Percentiles rank a stretch among this genome's conserved stretches.
These are phyloP conservation scores for Thelonectria discophora DNA, from an alignment of 2,329 filamentous ascomycete species.

Conservation along the genomic window DNA sequence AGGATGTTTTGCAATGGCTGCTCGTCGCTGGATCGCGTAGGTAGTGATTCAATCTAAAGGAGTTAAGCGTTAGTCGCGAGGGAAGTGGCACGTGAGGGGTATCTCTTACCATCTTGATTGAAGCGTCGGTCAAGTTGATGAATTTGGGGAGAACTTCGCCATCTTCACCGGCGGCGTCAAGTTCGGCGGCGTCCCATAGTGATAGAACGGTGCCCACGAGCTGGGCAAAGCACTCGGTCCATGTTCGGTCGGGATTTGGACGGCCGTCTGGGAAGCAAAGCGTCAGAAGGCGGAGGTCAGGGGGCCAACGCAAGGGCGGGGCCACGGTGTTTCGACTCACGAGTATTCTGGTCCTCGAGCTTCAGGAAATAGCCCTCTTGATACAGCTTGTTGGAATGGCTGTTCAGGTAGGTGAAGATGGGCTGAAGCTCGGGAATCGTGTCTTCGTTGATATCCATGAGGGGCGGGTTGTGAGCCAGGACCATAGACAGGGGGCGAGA, in stretches of 20 bases:
- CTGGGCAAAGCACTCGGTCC: slow-evolving; percentile 97
- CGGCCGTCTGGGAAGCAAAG: slow-evolving; percentile 72
- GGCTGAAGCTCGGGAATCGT: slow-evolving; percentile 93
- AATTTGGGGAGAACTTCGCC: slow-evolving; percentile 90
- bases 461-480: slow-evolving; percentile 82
- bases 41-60: slow-evolving; percentile 82
- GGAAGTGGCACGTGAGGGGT: slow-evolving; percentile 15
- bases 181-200: slow-evolving; percentile 91
- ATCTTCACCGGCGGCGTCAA: slow-evolving; percentile 86
- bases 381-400: slow-evolving; percentile 94
- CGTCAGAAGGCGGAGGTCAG: slow-evolving; percentile 21
- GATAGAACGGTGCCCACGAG: slow-evolving; percentile 94
- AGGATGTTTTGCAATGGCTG: slow-evolving; percentile 92
- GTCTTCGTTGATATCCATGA: slow-evolving; percentile 86
- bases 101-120: slow-evolving; percentile 88
- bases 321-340: slow-evolving; percentile 60
- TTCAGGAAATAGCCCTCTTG: slow-evolving; percentile 98
- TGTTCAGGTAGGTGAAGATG: slow-evolving; percentile 93
- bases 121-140: slow-evolving; percentile 96
- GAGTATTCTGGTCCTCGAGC: slow-evolving; percentile 90
- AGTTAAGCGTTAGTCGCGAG: slow-evolving; percentile 29
- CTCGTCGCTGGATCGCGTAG: slow-evolving; percentile 78
- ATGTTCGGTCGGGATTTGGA: slow-evolving; percentile 84
- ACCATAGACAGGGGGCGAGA: slow-evolving; percentile 86
- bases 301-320: slow-evolving; percentile 25